Percentiles rank a stretch among this genome's conserved stretches.
phyloP scores from a whole-genome alignment of 306 rosid genomes.

The Glycine soja region DNA sequence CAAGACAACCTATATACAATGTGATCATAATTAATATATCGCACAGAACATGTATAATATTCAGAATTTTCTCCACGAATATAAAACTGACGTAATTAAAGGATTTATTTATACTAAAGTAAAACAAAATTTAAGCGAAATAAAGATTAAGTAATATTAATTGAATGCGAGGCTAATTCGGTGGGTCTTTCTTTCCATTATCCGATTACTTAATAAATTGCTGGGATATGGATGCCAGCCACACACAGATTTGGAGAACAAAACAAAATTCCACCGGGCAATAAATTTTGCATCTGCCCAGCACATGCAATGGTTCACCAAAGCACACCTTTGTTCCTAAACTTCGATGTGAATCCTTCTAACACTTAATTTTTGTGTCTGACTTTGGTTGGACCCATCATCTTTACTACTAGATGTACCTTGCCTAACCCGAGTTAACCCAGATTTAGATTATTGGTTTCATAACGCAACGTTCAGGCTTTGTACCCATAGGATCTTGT shows the following conservation, averaged over 20 bases:
- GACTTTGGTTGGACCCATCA: slow-evolving; percentile 31
- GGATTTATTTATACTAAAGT: background rate
- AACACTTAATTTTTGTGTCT: slow-evolving; percentile 28
- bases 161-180: background rate
- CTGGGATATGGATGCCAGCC: slow-evolving; percentile 44
- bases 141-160: background rate
- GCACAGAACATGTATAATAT: background rate
- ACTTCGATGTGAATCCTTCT: slow-evolving; percentile 14
- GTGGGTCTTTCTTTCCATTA: slow-evolving; percentile 21
- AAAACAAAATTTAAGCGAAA: background rate
- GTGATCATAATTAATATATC: no score
- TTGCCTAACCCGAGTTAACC: slow-evolving; percentile 18
- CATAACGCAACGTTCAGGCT: background rate
- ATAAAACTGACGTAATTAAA: background rate
- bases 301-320: slow-evolving; percentile 57
- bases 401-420: background rate
- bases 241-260: slow-evolving; percentile 29
- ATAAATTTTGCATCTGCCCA: slow-evolving; percentile 65
- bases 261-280: slow-evolving; percentile 39
- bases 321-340: slow-evolving; percentile 32
- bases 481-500: slow-evolving; percentile 35
- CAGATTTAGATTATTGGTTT: slow-evolving; percentile 28
- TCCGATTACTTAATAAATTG: slow-evolving; percentile 14
- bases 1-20: no score
- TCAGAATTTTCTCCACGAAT: no score